Base-by-base conservation (phyloP, 192 early-diverging fungal species). In the Coemansia sp. region DNA sequence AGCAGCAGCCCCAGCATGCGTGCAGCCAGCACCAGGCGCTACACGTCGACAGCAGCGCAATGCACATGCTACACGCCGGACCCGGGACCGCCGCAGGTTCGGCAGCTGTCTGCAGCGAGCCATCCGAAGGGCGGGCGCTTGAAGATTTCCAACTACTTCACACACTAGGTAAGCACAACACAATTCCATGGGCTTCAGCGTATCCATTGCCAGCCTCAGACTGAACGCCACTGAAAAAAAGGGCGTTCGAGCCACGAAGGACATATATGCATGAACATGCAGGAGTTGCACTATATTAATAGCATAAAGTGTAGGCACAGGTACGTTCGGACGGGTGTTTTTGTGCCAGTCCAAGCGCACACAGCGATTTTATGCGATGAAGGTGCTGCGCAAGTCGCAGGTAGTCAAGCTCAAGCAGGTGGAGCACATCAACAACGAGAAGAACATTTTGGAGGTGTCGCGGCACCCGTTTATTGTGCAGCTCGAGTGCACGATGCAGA, bases 311-410 rank as follows among this genome's bases (percentile, higher is more conserved):
- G n/a, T 87, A 93, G 95, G 96, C 23, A 98, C 96, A 7, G 96
- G 96, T 45, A 98, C 96, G 39, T 98, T 98, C 82, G 96, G 94
- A 2, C 83, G 96, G 35, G 96, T 98, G 11, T 95, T 94, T 72
- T 85, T 98, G 38, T 86, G 90, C 27, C 88, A 89, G 70, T 92
- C 88, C 73, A 81, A 77, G 63, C 61, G 78, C 15, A 86, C 84
- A n/a, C 72, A 82, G 54, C 85, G 88, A 47, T 93, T 76, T 72
- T 92, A 89, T 73, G 92, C 92, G 7, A 92, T 93, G 90, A 93
- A 93, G 73, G 89, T 91, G 39, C 78, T 93, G 50, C 92, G 90
- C 66, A 93, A 93, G 62, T 79, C 86, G 25, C 90, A 93, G 60
- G 88, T 93, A 0, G 89, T 92, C 27, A 84, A 89, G 57, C 81